These are phyloP conservation scores for Dillenia suffruticosa DNA, from an alignment of 164 flowering plant species.

Conservation along the genomic window DNA sequence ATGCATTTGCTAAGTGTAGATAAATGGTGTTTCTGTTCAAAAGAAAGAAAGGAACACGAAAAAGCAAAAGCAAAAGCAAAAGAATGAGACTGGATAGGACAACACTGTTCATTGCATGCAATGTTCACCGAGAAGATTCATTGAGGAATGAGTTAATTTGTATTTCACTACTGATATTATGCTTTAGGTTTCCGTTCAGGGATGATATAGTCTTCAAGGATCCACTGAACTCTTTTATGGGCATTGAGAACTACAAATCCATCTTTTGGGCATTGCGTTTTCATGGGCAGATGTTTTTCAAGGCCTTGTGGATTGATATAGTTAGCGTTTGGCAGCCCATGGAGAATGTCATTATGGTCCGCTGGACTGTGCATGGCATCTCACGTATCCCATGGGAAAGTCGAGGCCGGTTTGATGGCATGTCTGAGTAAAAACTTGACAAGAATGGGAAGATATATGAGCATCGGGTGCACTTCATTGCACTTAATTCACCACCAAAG, in stretches of 20 bases:
- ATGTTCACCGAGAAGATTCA: too few species aligned
- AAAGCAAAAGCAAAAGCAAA: too few species aligned
- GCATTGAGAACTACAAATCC: constrained; percentile 78
- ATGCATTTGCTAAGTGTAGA: too few species aligned
- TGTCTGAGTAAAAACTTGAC: constrained; percentile 81
- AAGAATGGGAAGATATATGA: constrained; percentile 78
- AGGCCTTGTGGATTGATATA: constrained; percentile 64
- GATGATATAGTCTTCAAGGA: constrained; percentile 83
- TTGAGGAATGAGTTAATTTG: neutral
- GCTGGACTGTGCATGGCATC: constrained; percentile 79
- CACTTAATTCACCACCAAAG: constrained; percentile 64
- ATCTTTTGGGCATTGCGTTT: constrained; percentile 77
- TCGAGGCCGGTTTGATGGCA: constrained; percentile 75
- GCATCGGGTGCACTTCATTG: constrained; percentile 78
- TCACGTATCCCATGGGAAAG: constrained; percentile 86
- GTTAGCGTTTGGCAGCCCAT: constrained; percentile 75
- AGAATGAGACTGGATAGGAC: too few species aligned
- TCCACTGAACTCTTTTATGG: constrained; percentile 71
- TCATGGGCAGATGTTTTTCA: constrained; percentile 70
- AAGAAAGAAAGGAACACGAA: too few species aligned
- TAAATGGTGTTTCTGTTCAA: too few species aligned
- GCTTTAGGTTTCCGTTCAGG: constrained; percentile 29
- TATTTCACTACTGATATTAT: neutral
- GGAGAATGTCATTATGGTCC: constrained; percentile 62
- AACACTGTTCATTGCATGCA: too few species aligned